Percentiles rank a stretch among this genome's conserved stretches.
Evolutionary conservation across 148 eudicot genomes (phyloP).

Genomic region (Vaccinium vitisidaea): DNA sequence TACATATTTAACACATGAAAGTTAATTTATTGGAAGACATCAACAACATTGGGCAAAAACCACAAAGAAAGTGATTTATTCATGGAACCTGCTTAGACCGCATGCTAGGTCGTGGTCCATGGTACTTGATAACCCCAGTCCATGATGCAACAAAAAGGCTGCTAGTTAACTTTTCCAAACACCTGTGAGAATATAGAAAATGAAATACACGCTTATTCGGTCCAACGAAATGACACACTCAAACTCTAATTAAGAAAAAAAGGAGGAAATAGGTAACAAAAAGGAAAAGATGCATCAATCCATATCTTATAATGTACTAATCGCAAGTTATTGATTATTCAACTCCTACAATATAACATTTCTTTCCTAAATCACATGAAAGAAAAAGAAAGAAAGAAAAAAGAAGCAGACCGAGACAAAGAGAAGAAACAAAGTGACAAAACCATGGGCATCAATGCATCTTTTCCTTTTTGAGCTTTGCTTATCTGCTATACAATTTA

Average conservation of each 20-base stretch:
- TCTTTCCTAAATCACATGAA: neutral
- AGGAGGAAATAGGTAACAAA: neutral
- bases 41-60: neutral
- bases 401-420: neutral
- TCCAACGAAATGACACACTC: neutral
- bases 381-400: neutral
- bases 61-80: slow-evolving; percentile 29
- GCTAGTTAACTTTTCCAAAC: slow-evolving; percentile 48
- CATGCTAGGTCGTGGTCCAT: no score
- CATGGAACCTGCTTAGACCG: neutral
- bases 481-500: no score
- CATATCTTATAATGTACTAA: neutral
- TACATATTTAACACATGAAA: neutral
- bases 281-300: neutral
- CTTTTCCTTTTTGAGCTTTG: no score
- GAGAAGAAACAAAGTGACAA: neutral
- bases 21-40: no score
- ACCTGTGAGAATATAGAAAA: neutral
- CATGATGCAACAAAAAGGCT: slow-evolving; percentile 97
- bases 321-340: neutral
- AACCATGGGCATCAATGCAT: neutral
- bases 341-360: neutral
- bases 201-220: neutral
- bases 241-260: neutral
- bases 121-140: slow-evolving; percentile 72